phyloP scores from a whole-genome alignment of 345 rosid species.

The Dovyalis caffra region DNA sequence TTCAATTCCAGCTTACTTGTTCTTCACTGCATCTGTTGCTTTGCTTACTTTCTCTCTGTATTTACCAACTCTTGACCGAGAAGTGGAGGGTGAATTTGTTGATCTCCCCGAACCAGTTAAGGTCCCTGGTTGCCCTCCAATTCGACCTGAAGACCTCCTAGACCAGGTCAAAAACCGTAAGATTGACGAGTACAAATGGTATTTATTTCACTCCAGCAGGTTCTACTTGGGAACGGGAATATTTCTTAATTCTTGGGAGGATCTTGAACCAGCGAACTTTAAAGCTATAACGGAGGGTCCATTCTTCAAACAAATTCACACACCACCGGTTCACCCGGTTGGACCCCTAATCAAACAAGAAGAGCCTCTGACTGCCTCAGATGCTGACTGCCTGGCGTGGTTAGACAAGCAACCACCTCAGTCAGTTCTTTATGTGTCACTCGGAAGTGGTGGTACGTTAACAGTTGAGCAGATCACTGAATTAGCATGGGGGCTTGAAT shows the following conservation, averaged over 20 bases:
- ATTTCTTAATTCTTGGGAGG: slow-evolving; percentile 25
- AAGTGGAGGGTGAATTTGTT: slow-evolving; percentile 17
- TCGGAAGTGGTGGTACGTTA: slow-evolving; percentile 29
- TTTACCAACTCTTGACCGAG: slow-evolving; percentile 21
- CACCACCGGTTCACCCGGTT: slow-evolving; percentile 11
- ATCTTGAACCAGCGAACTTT: slow-evolving; percentile 9
- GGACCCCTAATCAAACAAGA: slow-evolving; percentile 23
- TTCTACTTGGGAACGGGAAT: slow-evolving; percentile 14
- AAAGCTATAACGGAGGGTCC: slow-evolving; percentile 13
- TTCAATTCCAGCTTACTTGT: slow-evolving; percentile 19
- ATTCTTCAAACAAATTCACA: slow-evolving; percentile 13
- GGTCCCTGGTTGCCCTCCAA: slow-evolving; percentile 22
- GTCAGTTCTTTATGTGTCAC: slow-evolving; percentile 19
- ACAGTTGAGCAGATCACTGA: slow-evolving; percentile 17
- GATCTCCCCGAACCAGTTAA: slow-evolving; percentile 18
- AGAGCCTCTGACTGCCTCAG: slow-evolving; percentile 1
- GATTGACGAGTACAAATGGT: slow-evolving; percentile 10
- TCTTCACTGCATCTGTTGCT: slow-evolving; percentile 11
- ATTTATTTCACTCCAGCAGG: slow-evolving; percentile 8
- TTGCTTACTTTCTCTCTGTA: slow-evolving; percentile 16
- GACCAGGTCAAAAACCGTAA: slow-evolving; percentile 21
- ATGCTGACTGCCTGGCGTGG: slow-evolving; percentile 9
- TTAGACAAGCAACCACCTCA: slow-evolving; percentile 18
- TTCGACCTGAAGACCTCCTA: slow-evolving; percentile 16
- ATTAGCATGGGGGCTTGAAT: slow-evolving; percentile 23